A percentile compares a stretch with the other conserved stretches of the same genome.
These are phyloP conservation scores for Corrigiola litoralis DNA, from an alignment of 179 eudicot species.

Conservation along the genomic window DNA sequence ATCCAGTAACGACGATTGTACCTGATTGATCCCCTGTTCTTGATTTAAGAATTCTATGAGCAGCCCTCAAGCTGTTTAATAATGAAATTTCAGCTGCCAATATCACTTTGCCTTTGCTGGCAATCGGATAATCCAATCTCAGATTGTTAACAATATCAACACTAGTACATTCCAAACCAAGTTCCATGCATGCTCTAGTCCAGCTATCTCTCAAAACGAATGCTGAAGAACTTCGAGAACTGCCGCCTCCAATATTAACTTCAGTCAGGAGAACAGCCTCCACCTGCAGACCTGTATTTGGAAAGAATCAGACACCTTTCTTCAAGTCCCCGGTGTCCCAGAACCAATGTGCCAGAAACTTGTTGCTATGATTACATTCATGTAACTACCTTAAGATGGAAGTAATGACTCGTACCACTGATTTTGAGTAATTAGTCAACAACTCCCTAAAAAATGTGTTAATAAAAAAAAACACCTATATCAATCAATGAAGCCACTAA, in stretches of 20 bases:
- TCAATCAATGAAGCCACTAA: too few species aligned
- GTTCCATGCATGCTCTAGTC: conserved; percentile 53
- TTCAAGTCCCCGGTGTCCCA: not conserved
- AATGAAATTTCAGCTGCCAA: conserved; percentile 41
- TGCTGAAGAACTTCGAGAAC: conserved; percentile 53
- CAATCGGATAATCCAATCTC: conserved; percentile 12
- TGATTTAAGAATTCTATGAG: conserved; percentile 43
- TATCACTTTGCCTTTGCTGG: conserved; percentile 21
- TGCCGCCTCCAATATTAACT: conserved; percentile 71
- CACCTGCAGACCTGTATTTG: conserved; percentile 35
- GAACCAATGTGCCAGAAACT: too few species aligned
- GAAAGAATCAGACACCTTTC: not conserved
- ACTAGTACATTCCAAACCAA: conserved; percentile 25
- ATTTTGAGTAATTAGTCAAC: too few species aligned
- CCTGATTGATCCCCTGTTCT: conserved; percentile 38
- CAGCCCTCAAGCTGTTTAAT: conserved; percentile 39
- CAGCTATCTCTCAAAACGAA: conserved; percentile 47
- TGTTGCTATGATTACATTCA: too few species aligned
- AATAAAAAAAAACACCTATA: too few species aligned
- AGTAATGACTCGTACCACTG: too few species aligned
- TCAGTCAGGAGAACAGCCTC: conserved; percentile 68
- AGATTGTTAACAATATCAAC: conserved; percentile 19
- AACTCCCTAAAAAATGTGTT: too few species aligned
- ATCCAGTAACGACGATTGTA: conserved; percentile 69
- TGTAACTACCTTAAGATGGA: too few species aligned